Conservation (phyloP, 2,329 filamentous ascomycete genomes). For the Ophiostoma angusticollis region DNA sequence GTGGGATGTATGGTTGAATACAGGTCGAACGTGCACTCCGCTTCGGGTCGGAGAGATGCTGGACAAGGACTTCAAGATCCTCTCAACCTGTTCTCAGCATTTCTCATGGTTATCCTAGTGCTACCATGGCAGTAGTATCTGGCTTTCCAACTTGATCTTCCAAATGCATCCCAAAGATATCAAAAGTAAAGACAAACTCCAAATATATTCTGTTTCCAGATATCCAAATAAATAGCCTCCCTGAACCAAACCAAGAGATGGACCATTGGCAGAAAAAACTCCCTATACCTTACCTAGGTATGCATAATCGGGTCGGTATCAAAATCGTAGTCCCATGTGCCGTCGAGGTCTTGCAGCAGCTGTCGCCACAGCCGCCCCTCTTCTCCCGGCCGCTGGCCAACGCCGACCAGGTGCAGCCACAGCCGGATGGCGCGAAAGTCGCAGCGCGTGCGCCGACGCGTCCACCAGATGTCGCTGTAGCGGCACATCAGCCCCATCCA, state of each 20-base stretch:
- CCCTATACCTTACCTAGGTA: neutral
- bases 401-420: slow-evolving; percentile 14
- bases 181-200: neutral
- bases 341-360: slow-evolving; percentile 14
- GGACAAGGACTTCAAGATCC: too few relatives aligned
- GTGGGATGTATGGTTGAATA: too few relatives aligned
- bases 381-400: slow-evolving; percentile 9
- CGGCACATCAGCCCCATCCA: slow-evolving; percentile 17
- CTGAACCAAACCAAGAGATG: too few relatives aligned
- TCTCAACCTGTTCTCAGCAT: too few relatives aligned
- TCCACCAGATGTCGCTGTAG: slow-evolving; percentile 15
- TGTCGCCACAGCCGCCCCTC: slow-evolving; percentile 13
- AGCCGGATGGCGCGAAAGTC: slow-evolving; percentile 16
- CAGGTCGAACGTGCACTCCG: too few relatives aligned
- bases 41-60: too few relatives aligned
- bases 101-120: too few relatives aligned
- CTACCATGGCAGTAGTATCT: too few relatives aligned
- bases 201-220: too few relatives aligned
- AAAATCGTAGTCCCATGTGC: slow-evolving; percentile 14
- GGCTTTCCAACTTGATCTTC: too few relatives aligned
- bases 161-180: too few relatives aligned
- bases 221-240: neutral
- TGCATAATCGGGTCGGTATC: slow-evolving; percentile 4
- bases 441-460: slow-evolving; percentile 13
- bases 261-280: too few relatives aligned